A percentile compares a stretch with the other conserved stretches of the same genome.
phyloP scores from a whole-genome alignment of 768 basidiomycete species.

The Leccinum disarticulatum region DNA sequence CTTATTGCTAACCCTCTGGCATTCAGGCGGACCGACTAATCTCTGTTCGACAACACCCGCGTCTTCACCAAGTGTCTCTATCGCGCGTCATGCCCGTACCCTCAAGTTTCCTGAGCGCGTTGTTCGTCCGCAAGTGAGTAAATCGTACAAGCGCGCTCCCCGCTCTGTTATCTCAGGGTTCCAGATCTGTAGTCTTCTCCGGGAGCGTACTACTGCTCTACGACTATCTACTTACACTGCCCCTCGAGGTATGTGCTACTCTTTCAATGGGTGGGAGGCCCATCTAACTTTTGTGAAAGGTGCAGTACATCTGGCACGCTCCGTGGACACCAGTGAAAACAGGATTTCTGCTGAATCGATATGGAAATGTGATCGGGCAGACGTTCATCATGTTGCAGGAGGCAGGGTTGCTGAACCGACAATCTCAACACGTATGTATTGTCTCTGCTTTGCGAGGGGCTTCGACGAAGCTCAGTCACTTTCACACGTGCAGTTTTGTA shows the following conservation, averaged over 20 bases:
- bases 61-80: background rate
- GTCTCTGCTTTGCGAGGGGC: background rate
- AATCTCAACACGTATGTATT: conserved; percentile 4
- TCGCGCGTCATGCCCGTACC: background rate
- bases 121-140: background rate
- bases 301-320: conserved; percentile 18
- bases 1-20: background rate
- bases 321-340: conserved; percentile 14
- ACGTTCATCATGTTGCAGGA: conserved; percentile 4
- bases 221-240: conserved; percentile 14
- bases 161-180: background rate
- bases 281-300: background rate
- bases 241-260: conserved; percentile 10
- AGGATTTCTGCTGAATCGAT: conserved; percentile 19
- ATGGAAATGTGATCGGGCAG: conserved; percentile 18
- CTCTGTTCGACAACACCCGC: background rate
- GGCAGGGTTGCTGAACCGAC: background rate
- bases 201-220: conserved; percentile 6
- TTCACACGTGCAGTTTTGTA: conserved; percentile 6
- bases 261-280: background rate
- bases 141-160: background rate
- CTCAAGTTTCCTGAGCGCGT: background rate
- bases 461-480: background rate
- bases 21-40: background rate
- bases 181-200: background rate